These are phyloP conservation scores for Leonotis leonurus DNA, from an alignment of 257 asterid genomes.

Conservation along the genomic window DNA sequence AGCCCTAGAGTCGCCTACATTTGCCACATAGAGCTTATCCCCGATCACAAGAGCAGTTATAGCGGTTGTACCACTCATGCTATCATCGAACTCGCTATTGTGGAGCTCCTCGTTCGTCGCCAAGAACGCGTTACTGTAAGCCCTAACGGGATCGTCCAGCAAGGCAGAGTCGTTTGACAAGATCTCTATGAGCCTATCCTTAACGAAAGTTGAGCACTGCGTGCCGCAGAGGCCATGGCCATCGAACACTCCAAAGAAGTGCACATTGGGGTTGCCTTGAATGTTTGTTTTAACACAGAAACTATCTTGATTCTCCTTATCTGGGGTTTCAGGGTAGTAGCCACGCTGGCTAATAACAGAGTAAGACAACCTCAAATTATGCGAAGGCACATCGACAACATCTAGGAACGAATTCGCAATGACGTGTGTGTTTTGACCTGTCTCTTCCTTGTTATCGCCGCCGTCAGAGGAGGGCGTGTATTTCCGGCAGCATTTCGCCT, in stretches of 20 bases:
- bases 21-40: conserved; percentile 75
- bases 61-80: conserved; percentile 98
- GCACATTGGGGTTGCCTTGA: conserved; percentile 78
- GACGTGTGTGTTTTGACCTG: conserved; percentile 33
- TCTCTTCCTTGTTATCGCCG: conserved; percentile 48
- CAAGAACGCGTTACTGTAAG: conserved; percentile 60
- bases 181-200: conserved; percentile 66
- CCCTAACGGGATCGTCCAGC: conserved; percentile 77
- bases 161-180: conserved; percentile 47
- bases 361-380: conserved; percentile 54
- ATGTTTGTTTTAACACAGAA: conserved; percentile 54
- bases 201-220: conserved; percentile 68
- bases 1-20: conserved; percentile 92
- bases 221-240: conserved; percentile 87
- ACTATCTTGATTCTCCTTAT: conserved; percentile 87
- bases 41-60: conserved; percentile 70
- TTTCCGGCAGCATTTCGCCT: conserved; percentile 72
- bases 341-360: conserved; percentile 72
- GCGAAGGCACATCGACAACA: conserved; percentile 76
- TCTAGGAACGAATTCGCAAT: conserved; percentile 39
- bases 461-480: conserved; percentile 45
- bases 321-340: conserved; percentile 77
- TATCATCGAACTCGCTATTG: conserved; percentile 64
- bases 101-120: conserved; percentile 79
- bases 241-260: conserved; percentile 95